Base-by-base conservation (phyloP, 2,329 filamentous ascomycete species). In the Blumeriella jaapii region DNA sequence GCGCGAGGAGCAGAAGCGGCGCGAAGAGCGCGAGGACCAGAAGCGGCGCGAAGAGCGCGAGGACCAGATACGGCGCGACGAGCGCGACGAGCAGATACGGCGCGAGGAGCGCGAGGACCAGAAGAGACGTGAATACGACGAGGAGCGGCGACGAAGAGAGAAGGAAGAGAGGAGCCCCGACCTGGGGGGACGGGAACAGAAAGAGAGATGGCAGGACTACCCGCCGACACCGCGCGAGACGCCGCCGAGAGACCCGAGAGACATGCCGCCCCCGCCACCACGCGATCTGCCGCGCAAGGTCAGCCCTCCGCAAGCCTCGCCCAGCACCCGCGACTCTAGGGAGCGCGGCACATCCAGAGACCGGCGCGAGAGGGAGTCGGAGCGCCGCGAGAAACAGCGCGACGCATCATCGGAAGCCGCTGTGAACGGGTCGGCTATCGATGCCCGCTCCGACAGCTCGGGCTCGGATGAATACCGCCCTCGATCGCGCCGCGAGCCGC, bases 321-420 rank as follows among this genome's bases (percentile, higher is more conserved):
- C 39, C 15, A 24, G 16, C 51, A 55, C 29, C 45, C 59, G 61
- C 18, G 15, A 59, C n/a, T 61, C 69, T 63, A 29, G 72, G 42
- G 71, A 76, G 25, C 53, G 58, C 0, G 54, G 60, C 11, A n/a
- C 18, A 12, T 55, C 61, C 5, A 60, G 38, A 17, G 43, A 47
- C 27, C 48, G 49, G 8, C 36, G 43, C 24, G 31, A 45, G 24
- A 42, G 9, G 29, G 46, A 40, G 9, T 7, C 23, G 6, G 39
- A 44, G 5, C 38, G 31, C 17, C 40, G 40, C 12, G 44, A 47
- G 6, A 35, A 38, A 13, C 41, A 38, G 6, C 35, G 37, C 20
- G 31, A 28, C 32, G 38, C 34, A 13, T 36, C 42, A n/a, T 25
- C 22, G 22, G 47, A 49, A 24, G 34, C 35, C 5, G 31, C 46